Percentiles rank a stretch among this genome's conserved stretches.
These are phyloP conservation scores for Carnegiea gigantea DNA, from an alignment of 179 eudicot species.

Conservation along the genomic window DNA sequence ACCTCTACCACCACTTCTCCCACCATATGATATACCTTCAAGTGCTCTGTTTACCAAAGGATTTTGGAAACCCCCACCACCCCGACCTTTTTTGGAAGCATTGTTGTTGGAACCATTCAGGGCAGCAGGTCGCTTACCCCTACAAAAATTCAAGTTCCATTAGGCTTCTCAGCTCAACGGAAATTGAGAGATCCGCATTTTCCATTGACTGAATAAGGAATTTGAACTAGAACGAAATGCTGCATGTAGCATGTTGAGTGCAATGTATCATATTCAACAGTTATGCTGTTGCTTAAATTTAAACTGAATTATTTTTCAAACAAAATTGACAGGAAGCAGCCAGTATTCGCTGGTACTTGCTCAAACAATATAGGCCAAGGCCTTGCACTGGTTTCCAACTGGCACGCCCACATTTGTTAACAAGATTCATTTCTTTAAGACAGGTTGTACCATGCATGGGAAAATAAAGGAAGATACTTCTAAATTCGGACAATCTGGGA, in stretches of 20 bases:
- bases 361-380: not conserved
- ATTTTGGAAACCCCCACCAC: slow-evolving; percentile 38
- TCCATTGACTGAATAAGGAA: too few relatives aligned
- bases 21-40: slow-evolving; percentile 40
- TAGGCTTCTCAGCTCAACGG: not conserved
- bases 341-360: not conserved
- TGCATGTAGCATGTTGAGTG: too few relatives aligned
- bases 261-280: too few relatives aligned
- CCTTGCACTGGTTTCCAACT: not conserved
- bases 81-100: slow-evolving; percentile 44
- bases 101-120: slow-evolving; percentile 51
- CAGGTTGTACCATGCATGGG: not conserved
- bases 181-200: too few relatives aligned
- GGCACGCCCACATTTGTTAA: not conserved
- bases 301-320: not conserved
- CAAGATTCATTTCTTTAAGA: too few relatives aligned
- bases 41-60: slow-evolving; percentile 44
- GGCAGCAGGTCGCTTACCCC: slow-evolving; percentile 59
- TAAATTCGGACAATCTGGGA: too few relatives aligned
- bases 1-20: slow-evolving; percentile 36
- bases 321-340: not conserved
- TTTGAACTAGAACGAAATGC: too few relatives aligned
- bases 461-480: not conserved
- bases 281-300: too few relatives aligned
- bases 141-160: slow-evolving; percentile 24